Base-by-base conservation (phyloP, 2,329 filamentous ascomycete genomes). In the Aspergillus sp. region DNA sequence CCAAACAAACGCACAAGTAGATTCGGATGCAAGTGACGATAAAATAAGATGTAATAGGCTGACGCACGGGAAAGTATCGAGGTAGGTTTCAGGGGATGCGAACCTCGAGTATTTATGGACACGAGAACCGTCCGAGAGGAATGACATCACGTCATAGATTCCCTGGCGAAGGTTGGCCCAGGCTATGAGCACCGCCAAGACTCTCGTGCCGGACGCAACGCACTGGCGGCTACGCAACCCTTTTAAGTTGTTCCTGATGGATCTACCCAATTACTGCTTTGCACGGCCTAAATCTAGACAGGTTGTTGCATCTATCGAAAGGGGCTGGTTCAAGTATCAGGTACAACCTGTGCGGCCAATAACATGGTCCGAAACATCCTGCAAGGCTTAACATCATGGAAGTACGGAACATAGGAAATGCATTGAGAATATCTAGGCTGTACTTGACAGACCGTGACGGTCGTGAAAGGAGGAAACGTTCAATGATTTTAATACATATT, bases 401-500 rank as follows among this genome's bases (percentile, higher is more conserved):
- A 41, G 25, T 39, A 41, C 47, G 36, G 57, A 56, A 67, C 63
- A 69, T 54, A 67, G 56, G 63, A 68, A 68, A 71, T 68, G 52
- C 32, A 62, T 61, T 65, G 67, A 61, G 63, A 65, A 68, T 72
- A 72, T 73, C 71, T 70, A 62, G 70, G 65, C 66, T 69, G 65
- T 69, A 69, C 67, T 66, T 62, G 67, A 66, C 56, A 59, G 62
- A 66, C 67, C 68, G 66, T 66, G 66, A 54, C 54, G 63, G 69
- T 66, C 70, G 63, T 69, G 66, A 62, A 62, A 58, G 63, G 54
- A 38, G 19, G 60, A 55, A 61, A 58, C 58, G 66, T 49, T 49
- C 38, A 62, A 64, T 61, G 64, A 62, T 68, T 75, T 75, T 74
- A 71, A 71, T 75, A 75, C 73, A 75, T 69, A 75, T 73, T 73